Base-by-base conservation (phyloP, 305 asterid genomes). In the Plantago coronopus region DNA sequence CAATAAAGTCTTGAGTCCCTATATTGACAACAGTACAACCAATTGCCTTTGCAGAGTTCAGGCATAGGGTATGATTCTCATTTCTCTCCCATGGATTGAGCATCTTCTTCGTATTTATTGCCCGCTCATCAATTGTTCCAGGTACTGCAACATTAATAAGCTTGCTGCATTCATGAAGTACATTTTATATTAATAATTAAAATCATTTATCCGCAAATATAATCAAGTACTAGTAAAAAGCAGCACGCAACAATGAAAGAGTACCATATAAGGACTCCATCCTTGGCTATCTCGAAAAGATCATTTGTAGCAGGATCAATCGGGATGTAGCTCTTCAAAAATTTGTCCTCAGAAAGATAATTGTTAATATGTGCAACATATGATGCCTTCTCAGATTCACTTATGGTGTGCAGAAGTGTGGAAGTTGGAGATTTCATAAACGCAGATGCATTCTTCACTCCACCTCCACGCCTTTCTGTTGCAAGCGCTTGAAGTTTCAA, bases 61-160 rank as follows among this genome's bases (percentile, higher is more conserved):
- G 95, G 83, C 95, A 81, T 17, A 86, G 72, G 40, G 95, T 86
- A 61, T 83, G 91, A 68, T 86, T 86, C 76, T 83, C 95, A 49
- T 83, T 86, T 76, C 81, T 86, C 81, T 86, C 91, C 91, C 95
- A 86, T 14, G 91, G 91, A 72, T 86, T 86, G 54, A 83, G 91
- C 57, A 74, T 58, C 64, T 64, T 79, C 81, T 85, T 86, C 60
- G 87, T 86, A 74, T 86, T 86, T 62, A 86, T 76, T 27, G 95
- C 91, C 47, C 95, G 81, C 60, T 86, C 95, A 62, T 86, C 95
- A 61, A 83, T 86, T 45, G 91, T 86, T 59, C 86, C 88, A 65
- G 91, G 95, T 10, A 79, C 95, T 29, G 91, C 91, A 62, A 83
- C 82, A 65, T 86, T 86, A 67, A 86, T 86, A 61, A 86, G 95